Conservation (phyloP, 768 basidiomycete species). For the Tylopilus sp. region DNA sequence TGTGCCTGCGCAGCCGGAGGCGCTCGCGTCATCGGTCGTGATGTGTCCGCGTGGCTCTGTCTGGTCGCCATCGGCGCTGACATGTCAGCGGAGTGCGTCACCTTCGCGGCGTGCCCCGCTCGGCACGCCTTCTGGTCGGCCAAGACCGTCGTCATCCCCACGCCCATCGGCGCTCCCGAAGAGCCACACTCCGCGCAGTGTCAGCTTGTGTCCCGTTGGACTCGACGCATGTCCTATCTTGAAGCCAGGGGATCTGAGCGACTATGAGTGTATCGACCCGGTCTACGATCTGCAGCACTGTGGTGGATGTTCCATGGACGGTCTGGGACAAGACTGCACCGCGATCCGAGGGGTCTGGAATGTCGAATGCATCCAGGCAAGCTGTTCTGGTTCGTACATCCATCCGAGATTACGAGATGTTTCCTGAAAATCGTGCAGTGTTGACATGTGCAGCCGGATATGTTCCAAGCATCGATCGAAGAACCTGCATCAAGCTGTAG, state of each 20-base stretch:
- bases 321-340: constrained; percentile 68
- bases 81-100: constrained; percentile 36
- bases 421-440: constrained; percentile 4
- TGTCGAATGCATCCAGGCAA: constrained; percentile 61
- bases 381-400: constrained; percentile 46
- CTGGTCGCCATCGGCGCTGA: constrained; percentile 43
- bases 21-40: neutral
- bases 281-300: constrained; percentile 63
- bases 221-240: constrained; percentile 56
- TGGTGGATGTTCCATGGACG: constrained; percentile 68
- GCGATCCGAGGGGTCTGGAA: constrained; percentile 61
- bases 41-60: constrained; percentile 41
- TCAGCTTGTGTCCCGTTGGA: constrained; percentile 48
- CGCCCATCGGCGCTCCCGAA: constrained; percentile 26
- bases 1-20: constrained; percentile 11
- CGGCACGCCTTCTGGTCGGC: constrained; percentile 23
- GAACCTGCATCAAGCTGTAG: constrained; percentile 13
- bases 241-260: constrained; percentile 35
- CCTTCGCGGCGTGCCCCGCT: constrained; percentile 15
- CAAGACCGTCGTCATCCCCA: constrained; percentile 35
- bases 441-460: constrained; percentile 15
- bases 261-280: constrained; percentile 66
- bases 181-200: constrained; percentile 33
- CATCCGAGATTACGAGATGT: neutral
- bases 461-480: constrained; percentile 11